Conservation (phyloP, 1,284 basidiomycete genomes). For the Leccinum ponderosum region DNA sequence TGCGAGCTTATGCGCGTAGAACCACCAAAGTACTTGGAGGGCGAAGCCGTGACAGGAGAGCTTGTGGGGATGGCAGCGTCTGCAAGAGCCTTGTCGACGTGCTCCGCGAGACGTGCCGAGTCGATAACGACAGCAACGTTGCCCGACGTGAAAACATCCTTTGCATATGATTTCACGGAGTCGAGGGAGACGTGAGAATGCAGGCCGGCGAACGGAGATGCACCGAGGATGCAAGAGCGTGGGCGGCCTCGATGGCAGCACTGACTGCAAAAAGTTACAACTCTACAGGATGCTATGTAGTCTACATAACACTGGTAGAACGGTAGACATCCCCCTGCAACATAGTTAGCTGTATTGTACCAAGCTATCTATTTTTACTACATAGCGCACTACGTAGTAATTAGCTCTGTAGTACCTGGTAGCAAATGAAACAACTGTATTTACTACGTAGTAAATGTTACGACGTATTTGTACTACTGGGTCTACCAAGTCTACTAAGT, state of each 20-base stretch:
- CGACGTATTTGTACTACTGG: no score
- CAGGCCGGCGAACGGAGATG: slow-evolving; percentile 81
- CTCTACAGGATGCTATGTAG: no score
- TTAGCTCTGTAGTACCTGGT: no score
- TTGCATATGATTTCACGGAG: slow-evolving; percentile 74
- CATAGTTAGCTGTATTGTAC: no score
- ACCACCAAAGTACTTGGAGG: slow-evolving; percentile 79
- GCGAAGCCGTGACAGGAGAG: slow-evolving; percentile 40
- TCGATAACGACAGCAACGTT: slow-evolving; percentile 87
- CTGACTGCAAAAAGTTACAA: no score
- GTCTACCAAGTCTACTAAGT: no score
- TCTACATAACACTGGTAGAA: no score
- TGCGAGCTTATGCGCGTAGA: slow-evolving; percentile 73
- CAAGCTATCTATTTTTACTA: no score
- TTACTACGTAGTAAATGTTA: no score
- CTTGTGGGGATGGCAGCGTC: slow-evolving; percentile 42
- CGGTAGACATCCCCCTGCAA: no score
- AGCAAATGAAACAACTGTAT: no score
- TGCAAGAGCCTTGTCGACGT: slow-evolving; percentile 72
- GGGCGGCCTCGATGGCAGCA: slow-evolving; percentile 81
- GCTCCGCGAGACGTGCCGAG: slow-evolving; percentile 63
- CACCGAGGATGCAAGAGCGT: slow-evolving; percentile 86
- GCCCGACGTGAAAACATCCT: slow-evolving; percentile 68
- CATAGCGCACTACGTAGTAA: no score
- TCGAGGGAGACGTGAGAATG: slow-evolving; percentile 64